A percentile compares a stretch with the other conserved stretches of the same genome.
phyloP scores from a whole-genome alignment of 2,329 filamentous ascomycete species.

The Trichoderma sp. region DNA sequence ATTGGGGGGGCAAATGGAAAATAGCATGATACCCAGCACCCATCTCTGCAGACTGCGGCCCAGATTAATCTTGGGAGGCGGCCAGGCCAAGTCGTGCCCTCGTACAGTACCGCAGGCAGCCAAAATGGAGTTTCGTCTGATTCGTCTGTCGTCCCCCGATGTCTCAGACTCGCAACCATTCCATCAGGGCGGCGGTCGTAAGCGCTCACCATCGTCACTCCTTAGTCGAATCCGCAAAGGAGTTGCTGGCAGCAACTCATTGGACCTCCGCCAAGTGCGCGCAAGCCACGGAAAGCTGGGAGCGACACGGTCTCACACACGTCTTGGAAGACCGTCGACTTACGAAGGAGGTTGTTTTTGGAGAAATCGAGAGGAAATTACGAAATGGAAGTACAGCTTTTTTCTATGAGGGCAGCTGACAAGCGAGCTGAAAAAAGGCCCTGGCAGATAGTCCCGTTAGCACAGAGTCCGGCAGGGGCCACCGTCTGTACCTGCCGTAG shows the following conservation, averaged over 20 bases:
- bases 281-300: conserved; percentile 15
- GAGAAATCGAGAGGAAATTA: not conserved
- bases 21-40: conserved; percentile 16
- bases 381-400: not conserved
- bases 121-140: not conserved
- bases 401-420: not conserved
- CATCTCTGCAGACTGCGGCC: conserved; percentile 6
- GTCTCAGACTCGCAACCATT: conserved; percentile 23
- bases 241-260: conserved; percentile 17
- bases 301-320: conserved; percentile 8
- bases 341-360: not conserved
- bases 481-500: conserved; percentile 15
- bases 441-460: conserved; percentile 8
- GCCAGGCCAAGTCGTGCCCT: conserved; percentile 3
- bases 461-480: not conserved
- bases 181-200: conserved; percentile 10
- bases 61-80: not conserved
- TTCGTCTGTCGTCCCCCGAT: not conserved
- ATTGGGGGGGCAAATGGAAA: conserved; percentile 2
- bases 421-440: conserved; percentile 17
- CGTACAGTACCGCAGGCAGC: not conserved
- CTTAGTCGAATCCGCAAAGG: not conserved
- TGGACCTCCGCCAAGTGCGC: conserved; percentile 7
- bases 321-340: not conserved
- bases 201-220: conserved; percentile 4